Conservation (phyloP, 148 eudicot species). For the Camellia sinensis region DNA sequence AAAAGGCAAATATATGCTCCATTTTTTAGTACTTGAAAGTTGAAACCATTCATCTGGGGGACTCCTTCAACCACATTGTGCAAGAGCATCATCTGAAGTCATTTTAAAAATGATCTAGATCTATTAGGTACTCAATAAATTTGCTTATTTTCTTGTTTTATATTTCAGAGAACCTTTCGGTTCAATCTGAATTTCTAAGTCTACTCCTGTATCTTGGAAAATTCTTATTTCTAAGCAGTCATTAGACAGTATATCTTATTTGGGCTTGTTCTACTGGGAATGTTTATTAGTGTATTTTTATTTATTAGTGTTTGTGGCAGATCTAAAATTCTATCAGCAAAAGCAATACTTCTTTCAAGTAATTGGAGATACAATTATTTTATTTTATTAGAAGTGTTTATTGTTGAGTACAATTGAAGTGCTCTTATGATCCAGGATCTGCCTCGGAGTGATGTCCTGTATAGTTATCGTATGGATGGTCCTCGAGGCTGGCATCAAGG, state of each 20-base stretch:
- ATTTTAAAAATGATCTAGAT: too few relatives aligned
- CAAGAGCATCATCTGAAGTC: too few relatives aligned
- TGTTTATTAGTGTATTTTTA: not conserved
- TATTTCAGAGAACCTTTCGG: too few relatives aligned
- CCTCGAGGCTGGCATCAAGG: slow-evolving; percentile 84
- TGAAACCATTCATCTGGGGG: too few relatives aligned
- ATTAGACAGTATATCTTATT: not conserved
- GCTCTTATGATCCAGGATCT: slow-evolving; percentile 48
- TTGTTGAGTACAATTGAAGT: not conserved
- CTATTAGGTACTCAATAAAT: too few relatives aligned
- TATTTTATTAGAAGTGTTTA: not conserved
- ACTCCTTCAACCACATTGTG: too few relatives aligned
- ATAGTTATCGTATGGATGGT: slow-evolving; percentile 90
- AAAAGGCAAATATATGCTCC: too few relatives aligned
- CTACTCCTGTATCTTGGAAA: not conserved
- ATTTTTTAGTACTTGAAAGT: too few relatives aligned
- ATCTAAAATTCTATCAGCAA: not conserved
- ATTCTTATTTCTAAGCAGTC: not conserved
- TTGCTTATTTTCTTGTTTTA: too few relatives aligned
- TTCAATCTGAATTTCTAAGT: too few relatives aligned
- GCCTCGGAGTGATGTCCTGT: slow-evolving; percentile 63
- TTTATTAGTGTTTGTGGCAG: not conserved
- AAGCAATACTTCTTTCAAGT: not conserved
- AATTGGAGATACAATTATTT: not conserved
- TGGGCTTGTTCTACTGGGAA: slow-evolving; percentile 6